Conservation (phyloP, 768 basidiomycete species). For the Paxillus involutus region DNA sequence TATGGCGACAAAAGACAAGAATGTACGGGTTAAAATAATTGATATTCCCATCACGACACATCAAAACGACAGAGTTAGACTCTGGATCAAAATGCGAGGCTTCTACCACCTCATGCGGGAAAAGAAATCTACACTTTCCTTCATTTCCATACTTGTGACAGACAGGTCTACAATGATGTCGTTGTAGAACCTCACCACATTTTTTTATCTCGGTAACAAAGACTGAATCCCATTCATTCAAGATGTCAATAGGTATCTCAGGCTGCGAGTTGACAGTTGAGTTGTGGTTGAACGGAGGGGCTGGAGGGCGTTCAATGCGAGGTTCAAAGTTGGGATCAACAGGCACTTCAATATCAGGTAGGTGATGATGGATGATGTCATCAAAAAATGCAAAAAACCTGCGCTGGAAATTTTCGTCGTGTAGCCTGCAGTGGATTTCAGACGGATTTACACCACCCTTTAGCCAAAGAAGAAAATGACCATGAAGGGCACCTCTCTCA, state of each 20-base stretch:
- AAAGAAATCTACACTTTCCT: conserved; percentile 28
- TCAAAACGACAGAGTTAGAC: conserved; percentile 27
- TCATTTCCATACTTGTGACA: conserved; percentile 34
- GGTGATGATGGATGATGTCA: conserved; percentile 30
- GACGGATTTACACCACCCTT: conserved; percentile 31
- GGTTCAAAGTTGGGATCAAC: conserved; percentile 2
- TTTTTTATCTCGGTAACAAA: conserved; percentile 11
- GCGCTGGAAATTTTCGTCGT: background rate
- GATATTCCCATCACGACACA: conserved; percentile 24
- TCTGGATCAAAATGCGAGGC: conserved; percentile 29
- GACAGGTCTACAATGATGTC: conserved; percentile 16
- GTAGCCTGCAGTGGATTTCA: conserved; percentile 25
- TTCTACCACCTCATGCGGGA: conserved; percentile 33
- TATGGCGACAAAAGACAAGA: conserved; percentile 33
- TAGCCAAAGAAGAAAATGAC: conserved; percentile 33
- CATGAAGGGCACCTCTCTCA: conserved; percentile 28
- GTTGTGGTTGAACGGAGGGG: background rate
- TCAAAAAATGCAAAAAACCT: conserved; percentile 33
- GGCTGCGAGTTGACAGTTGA: no score
- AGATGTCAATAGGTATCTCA: no score
- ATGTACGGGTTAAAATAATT: conserved; percentile 36
- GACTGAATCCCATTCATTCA: background rate
- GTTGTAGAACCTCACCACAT: conserved; percentile 22
- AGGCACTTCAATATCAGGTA: conserved; percentile 23
- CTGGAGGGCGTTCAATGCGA: background rate